phyloP scores from a whole-genome alignment of 352 stramenopile species.

The Peronospora farinosa region DNA sequence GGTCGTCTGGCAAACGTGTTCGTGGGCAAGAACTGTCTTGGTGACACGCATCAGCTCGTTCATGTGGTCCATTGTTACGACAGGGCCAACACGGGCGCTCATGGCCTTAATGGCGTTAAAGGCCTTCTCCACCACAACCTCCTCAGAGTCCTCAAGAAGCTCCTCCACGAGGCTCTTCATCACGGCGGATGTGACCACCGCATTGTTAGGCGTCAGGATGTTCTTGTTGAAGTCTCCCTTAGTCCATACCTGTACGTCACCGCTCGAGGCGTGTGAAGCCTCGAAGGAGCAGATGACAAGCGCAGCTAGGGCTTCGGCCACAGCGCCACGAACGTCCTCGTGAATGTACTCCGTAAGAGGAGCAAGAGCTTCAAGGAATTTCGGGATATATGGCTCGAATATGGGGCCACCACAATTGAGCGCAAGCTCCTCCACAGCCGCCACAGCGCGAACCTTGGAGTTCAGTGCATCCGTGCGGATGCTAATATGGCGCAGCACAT shows the following conservation, averaged over 20 bases:
- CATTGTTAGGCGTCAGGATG: conserved; percentile 73
- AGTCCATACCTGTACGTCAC: conserved; percentile 81
- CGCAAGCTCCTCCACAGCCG: conserved; percentile 79
- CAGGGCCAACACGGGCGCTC: conserved; percentile 87
- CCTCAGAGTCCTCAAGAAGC: conserved; percentile 73
- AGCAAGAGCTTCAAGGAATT: conserved; percentile 75
- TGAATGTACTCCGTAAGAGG: conserved; percentile 83
- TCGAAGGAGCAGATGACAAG: conserved; percentile 85
- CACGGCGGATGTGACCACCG: conserved; percentile 64
- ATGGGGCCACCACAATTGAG: conserved; percentile 64
- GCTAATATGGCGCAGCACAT: conserved; percentile 72
- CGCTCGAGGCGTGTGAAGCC: conserved; percentile 54
- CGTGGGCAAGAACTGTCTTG: conserved; percentile 80
- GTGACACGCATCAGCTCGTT: conserved; percentile 79
- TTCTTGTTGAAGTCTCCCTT: conserved; percentile 81
- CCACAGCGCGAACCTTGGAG: conserved; percentile 76
- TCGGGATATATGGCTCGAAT: conserved; percentile 81
- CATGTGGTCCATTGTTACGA: conserved; percentile 90
- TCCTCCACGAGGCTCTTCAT: conserved; percentile 76
- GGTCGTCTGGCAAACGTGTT: conserved; percentile 88
- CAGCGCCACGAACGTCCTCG: conserved; percentile 75
- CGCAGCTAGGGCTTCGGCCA: conserved; percentile 70
- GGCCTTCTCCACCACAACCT: conserved; percentile 91
- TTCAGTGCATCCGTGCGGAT: conserved; percentile 83
- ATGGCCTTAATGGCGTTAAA: conserved; percentile 95